Base-by-base conservation (phyloP, 169 alveolate genomes). In the Babesia bigemina region DNA sequence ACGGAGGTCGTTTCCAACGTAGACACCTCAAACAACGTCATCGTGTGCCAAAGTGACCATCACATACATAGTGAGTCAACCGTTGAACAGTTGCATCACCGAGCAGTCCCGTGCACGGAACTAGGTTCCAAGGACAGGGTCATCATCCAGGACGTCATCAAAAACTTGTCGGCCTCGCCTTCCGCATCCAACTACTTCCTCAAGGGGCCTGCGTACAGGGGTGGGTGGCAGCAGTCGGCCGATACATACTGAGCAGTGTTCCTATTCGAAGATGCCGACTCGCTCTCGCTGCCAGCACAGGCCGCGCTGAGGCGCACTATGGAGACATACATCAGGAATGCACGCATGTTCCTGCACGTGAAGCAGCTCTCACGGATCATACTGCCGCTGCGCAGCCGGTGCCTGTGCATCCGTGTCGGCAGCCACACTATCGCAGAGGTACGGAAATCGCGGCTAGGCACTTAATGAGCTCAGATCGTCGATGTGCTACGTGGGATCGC, bases 281-380 rank as follows among this genome's bases (percentile, higher is more conserved):
- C 93, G 55, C 89, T 97, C 36, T 87, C 98, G 45, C 93, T 79
- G 53, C 79, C 86, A 4, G 99, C 98, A n/a, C 95, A 96, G 85
- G 98, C 99, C 36, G 98, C 98, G 26, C 86, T 97, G 29, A 94
- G 99, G 84, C 87, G 99, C 66, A 96, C 98, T 16, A 91, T 96
- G 97, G 98, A 95, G 70, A 96, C 96, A 53, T 95, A 95, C 72
- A 90, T 95, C 87, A 86, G 88, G 52, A 92, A 90, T 63, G 93
- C 94, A 26, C 91, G 99, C 82, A 86, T 96, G 56, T 94, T 97
- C 63, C 90, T 96, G 79, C 92, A 92, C 75, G 93, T 95, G 52
- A 95, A 95, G 24, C 94, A 91, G 59, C 81, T 90, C 50, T 92
- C 95, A 17, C 66, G 85, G 53, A 84, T 96, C 21, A 95, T 96